Evolutionary conservation across 257 asterid genomes (phyloP), one percentile per base, ranked within the genome.

Genomic region (Linaria vulgaris): DNA sequence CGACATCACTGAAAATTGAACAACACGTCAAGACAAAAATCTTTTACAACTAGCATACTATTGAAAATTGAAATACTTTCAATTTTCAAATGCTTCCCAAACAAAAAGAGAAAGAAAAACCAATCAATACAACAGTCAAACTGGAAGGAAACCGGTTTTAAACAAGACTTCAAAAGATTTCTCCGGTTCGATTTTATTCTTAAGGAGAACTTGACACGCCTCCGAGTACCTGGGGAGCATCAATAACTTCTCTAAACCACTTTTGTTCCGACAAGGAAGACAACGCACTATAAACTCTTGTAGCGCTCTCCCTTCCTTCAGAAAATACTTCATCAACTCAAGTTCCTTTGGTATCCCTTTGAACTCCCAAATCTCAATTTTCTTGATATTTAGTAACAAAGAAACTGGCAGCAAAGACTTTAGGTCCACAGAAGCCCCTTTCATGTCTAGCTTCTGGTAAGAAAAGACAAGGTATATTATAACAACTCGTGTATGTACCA

Each of bases 261-360:
- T 16, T 56, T 5, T 9, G 17, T 46, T n/a, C 51, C n/a, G 6
- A 14, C 21, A 56, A 14, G 45, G 61, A 38, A n/a, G 21, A 22
- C 46, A 31, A 31, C 16, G 45, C 9, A 56, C 6, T 16, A 14
- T 12, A 30, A 56, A 20, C 31, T 56, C 22, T 56, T 56, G 25
- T n/a, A 56, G 5, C 3, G 30, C 61, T 56, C 14, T 13, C 46
- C 46, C 61, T 9, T 31, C n/a, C 46, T 19, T 30, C 61, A 56
- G n/a, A 56, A 56, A 34, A 56, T 54, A 54, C 21, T 54, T 30
- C 12, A 54, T 30, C 19, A 54, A 17, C 37, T 54, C 14, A 19
- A 54, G 17, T 30, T 56, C 46, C 30, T 34, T 46, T 12, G 30
- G 44, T 56, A n/a, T 21, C 61, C 20, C 45, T 56, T 31, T 24